Conservation (phyloP, 192 early-diverging fungal genomes). For the Backusella liffmaniae region DNA sequence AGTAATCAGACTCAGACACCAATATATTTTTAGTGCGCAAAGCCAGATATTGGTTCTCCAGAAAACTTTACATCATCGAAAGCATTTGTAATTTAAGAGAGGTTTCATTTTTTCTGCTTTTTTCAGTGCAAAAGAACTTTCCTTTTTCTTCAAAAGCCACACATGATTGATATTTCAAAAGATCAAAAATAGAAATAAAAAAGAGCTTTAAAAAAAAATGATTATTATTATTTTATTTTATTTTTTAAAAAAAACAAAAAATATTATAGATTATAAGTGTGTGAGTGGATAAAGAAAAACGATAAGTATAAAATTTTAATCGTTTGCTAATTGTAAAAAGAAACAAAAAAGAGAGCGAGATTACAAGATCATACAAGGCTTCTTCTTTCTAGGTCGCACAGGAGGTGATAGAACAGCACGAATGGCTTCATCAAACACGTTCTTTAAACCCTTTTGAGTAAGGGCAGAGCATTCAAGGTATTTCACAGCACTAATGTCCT, state of each 20-base stretch:
- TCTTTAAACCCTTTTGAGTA: constrained; percentile 91
- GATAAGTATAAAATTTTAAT: neutral
- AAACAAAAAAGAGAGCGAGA: neutral
- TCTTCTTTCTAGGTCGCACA: constrained; percentile 48
- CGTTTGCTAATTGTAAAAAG: neutral
- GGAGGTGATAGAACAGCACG: constrained; percentile 74
- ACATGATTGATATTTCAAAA: too few relatives aligned
- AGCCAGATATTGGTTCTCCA: too few relatives aligned
- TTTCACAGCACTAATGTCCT: constrained; percentile 76
- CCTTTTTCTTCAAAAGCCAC: too few relatives aligned
- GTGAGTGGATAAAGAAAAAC: neutral
- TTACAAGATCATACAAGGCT: constrained; percentile 67
- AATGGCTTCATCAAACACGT: constrained; percentile 93
- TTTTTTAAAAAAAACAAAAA: constrained; percentile 1
- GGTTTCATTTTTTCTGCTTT: too few relatives aligned
- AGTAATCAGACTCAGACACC: too few relatives aligned
- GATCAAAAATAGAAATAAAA: neutral
- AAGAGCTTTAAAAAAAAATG: neutral
- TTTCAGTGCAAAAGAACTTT: too few relatives aligned
- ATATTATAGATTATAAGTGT: neutral
- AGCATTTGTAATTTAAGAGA: too few relatives aligned
- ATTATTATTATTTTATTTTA: neutral
- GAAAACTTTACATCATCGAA: too few relatives aligned
- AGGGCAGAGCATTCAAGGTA: constrained; percentile 92
- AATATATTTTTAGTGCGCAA: too few relatives aligned